Conservation (phyloP, 805 yeast genomes). For the Candida chauliodis region DNA sequence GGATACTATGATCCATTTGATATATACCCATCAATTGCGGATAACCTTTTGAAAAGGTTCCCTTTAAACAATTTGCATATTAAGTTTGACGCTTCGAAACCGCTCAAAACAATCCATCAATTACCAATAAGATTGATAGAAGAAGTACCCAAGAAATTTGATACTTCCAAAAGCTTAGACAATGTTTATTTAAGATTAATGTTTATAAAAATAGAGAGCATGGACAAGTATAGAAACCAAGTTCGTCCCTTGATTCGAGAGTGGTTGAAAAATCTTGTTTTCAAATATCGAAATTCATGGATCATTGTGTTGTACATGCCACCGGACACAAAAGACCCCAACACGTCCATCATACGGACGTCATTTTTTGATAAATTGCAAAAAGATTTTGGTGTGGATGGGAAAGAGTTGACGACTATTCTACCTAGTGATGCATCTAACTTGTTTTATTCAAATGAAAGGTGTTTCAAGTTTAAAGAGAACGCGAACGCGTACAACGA, state of each 20-base stretch:
- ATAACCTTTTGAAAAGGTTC: conserved; percentile 43
- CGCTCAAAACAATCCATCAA: conserved; percentile 59
- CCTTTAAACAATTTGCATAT: conserved; percentile 70
- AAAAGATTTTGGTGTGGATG: conserved; percentile 45
- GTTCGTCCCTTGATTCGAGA: conserved; percentile 78
- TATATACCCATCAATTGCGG: conserved; percentile 44
- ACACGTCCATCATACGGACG: conserved; percentile 38
- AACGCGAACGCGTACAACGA: conserved; percentile 45
- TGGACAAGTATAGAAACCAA: conserved; percentile 74
- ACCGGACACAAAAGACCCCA: conserved; percentile 28
- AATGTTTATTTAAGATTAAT: conserved; percentile 61
- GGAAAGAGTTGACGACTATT: conserved; percentile 27
- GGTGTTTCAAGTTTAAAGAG: conserved; percentile 40
- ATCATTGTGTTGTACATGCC: conserved; percentile 53
- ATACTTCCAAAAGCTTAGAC: conserved; percentile 13
- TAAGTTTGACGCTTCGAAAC: conserved; percentile 48
- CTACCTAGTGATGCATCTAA: conserved; percentile 1
- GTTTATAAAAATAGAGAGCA: conserved; percentile 59
- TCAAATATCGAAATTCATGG: conserved; percentile 47
- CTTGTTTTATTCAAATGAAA: conserved; percentile 16
- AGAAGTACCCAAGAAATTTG: conserved; percentile 45
- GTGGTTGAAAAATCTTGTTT: conserved; percentile 57
- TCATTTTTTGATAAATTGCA: conserved; percentile 53
- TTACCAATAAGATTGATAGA: conserved; percentile 54
- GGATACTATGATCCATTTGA: conserved; percentile 78